Evolutionary conservation across 768 basidiomycete genomes (phyloP).

Genomic region (Austroboletus festivus): DNA sequence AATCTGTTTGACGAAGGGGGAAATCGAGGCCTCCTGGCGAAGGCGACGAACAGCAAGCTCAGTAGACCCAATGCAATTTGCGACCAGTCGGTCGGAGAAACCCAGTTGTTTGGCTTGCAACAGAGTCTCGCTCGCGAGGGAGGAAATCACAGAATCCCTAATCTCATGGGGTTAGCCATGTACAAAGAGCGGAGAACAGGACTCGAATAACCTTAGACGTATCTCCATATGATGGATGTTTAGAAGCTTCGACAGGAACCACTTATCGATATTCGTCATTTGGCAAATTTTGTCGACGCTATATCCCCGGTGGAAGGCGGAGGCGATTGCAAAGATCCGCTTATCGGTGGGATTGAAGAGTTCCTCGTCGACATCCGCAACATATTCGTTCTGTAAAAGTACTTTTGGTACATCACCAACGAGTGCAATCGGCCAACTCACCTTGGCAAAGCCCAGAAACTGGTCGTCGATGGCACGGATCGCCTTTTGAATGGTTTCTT

Average conservation of each 20-base stretch:
- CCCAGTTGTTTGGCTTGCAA: slow-evolving; percentile 90
- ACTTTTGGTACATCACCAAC: background rate
- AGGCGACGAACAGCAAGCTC: slow-evolving; percentile 90
- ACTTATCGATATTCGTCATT: slow-evolving; percentile 98
- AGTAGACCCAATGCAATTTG: slow-evolving; percentile 78
- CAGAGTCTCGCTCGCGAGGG: slow-evolving; percentile 59
- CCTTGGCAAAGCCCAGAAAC: slow-evolving; percentile 90
- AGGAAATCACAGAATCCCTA: slow-evolving; percentile 64
- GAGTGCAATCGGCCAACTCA: slow-evolving; percentile 20
- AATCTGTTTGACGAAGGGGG: slow-evolving; percentile 96
- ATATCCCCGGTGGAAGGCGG: slow-evolving; percentile 90
- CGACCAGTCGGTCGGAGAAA: slow-evolving; percentile 92
- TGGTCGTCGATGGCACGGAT: slow-evolving; percentile 95
- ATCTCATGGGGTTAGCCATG: slow-evolving; percentile 2
- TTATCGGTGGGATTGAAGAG: slow-evolving; percentile 94
- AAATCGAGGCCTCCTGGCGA: slow-evolving; percentile 78
- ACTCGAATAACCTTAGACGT: slow-evolving; percentile 55
- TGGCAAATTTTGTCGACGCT: slow-evolving; percentile 95
- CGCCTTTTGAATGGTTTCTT: slow-evolving; percentile 98
- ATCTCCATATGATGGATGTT: slow-evolving; percentile 83
- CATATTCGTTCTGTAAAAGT: slow-evolving; percentile 69
- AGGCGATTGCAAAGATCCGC: slow-evolving; percentile 94
- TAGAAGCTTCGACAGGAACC: slow-evolving; percentile 91
- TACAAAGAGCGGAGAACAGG: background rate
- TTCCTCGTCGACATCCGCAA: slow-evolving; percentile 91